phyloP scores from a whole-genome alignment of 2,329 filamentous ascomycete genomes.

The Alternaria alternata region DNA sequence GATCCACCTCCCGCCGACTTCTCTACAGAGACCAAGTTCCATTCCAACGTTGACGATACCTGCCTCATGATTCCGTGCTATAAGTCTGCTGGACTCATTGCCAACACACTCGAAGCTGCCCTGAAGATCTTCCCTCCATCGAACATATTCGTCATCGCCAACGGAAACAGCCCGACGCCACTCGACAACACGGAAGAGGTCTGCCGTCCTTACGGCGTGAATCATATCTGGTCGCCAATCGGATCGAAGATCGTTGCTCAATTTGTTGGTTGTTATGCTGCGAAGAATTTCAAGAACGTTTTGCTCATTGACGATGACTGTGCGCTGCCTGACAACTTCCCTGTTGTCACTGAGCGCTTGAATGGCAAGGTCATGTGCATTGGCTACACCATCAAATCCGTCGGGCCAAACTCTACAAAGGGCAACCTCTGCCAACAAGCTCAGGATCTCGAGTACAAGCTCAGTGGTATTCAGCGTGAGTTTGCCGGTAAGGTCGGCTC shows the following conservation, averaged over 20 bases:
- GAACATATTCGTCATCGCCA: constrained; percentile 27
- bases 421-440: constrained; percentile 50
- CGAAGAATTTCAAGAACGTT: constrained; percentile 24
- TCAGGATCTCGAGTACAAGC: constrained; percentile 63
- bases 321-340: constrained; percentile 23
- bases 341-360: constrained; percentile 24
- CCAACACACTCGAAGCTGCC: constrained; percentile 22
- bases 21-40: constrained; percentile 32
- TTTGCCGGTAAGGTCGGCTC: constrained; percentile 57
- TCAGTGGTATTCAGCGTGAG: constrained; percentile 57
- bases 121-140: constrained; percentile 25
- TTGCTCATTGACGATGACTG: constrained; percentile 29
- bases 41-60: constrained; percentile 40
- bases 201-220: constrained; percentile 22
- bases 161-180: constrained; percentile 24
- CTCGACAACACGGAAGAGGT: constrained; percentile 28
- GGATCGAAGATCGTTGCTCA: constrained; percentile 27
- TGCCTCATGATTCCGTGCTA: constrained; percentile 25
- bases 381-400: constrained; percentile 60
- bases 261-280: constrained; percentile 24
- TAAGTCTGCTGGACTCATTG: constrained; percentile 22
- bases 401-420: constrained; percentile 48
- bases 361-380: constrained; percentile 45
- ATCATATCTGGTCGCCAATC: constrained; percentile 24
- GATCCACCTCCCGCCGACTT: constrained; percentile 35